A percentile compares a stretch with the other conserved stretches of the same genome.
These are phyloP conservation scores for Saccharomycopsis crataegensis DNA, from an alignment of 1,139 yeast genomes.

Conservation along the genomic window DNA sequence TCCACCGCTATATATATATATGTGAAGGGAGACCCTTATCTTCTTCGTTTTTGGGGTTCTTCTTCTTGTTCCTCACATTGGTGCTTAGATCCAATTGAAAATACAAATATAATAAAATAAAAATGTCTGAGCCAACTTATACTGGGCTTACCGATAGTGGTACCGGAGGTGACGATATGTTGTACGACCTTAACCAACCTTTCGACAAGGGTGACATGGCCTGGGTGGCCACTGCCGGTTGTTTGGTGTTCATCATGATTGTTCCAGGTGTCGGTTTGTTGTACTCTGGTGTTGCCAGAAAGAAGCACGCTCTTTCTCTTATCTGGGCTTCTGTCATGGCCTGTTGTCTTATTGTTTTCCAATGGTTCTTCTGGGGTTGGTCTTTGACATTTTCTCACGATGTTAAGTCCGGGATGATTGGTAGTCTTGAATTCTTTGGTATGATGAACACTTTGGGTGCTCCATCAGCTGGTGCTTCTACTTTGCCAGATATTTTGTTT, in stretches of 20 bases:
- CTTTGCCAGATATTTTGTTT: conserved; percentile 80
- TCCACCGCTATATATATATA: too few relatives aligned
- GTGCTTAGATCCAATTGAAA: too few relatives aligned
- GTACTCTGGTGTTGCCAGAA: conserved; percentile 86
- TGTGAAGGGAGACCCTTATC: too few relatives aligned
- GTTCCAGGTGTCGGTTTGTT: conserved; percentile 87
- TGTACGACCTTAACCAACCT: conserved; percentile 64
- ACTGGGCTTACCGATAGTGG: conserved; percentile 45
- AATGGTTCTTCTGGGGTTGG: conserved; percentile 98
- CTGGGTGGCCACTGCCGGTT: conserved; percentile 75
- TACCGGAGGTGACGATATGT: conserved; percentile 75
- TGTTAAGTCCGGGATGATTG: conserved; percentile 62
- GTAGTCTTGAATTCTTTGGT: conserved; percentile 73
- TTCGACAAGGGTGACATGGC: conserved; percentile 76
- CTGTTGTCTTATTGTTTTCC: conserved; percentile 71
- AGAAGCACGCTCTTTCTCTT: conserved; percentile 83
- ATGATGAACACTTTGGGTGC: conserved; percentile 75
- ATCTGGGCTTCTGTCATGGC: conserved; percentile 95
- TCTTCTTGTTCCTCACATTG: too few relatives aligned
- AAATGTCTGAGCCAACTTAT: conserved; percentile 30
- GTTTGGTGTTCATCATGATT: conserved; percentile 86
- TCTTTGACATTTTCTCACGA: conserved; percentile 75
- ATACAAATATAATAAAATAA: too few relatives aligned
- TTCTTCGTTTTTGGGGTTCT: too few relatives aligned
- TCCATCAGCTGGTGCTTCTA: conserved; percentile 52